Percentiles rank a stretch among this genome's conserved stretches.
phyloP scores from a whole-genome alignment of 2,329 filamentous ascomycete species.

The Colletotrichum sp. region DNA sequence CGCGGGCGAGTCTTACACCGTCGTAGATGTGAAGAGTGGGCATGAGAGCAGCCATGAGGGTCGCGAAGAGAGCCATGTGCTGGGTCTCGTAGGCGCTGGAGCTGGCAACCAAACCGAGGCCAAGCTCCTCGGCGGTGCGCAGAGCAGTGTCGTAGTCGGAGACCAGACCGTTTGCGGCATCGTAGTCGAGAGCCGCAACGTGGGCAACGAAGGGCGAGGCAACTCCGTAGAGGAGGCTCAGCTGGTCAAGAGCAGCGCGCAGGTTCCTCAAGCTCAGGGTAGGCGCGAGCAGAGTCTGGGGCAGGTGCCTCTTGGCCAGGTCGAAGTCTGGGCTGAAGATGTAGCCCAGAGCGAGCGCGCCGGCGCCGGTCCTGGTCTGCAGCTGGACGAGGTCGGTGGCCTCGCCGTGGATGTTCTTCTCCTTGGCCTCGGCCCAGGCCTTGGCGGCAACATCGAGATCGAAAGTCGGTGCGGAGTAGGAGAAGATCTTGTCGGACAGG shows the following conservation, averaged over 20 bases:
- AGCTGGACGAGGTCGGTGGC: conserved; percentile 78
- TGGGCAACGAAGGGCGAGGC: conserved; percentile 94
- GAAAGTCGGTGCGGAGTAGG: conserved; percentile 93
- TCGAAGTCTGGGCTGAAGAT: conserved; percentile 98
- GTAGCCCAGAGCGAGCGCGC: conserved; percentile 91
- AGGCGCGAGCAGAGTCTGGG: conserved; percentile 88
- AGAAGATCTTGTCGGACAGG: conserved; percentile 96
- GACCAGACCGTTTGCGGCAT: conserved; percentile 71
- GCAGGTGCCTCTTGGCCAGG: conserved; percentile 85
- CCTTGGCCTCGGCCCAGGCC: conserved; percentile 72
- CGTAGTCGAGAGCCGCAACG: conserved; percentile 89
- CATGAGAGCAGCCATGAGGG: conserved; percentile 76
- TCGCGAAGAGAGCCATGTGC: conserved; percentile 92
- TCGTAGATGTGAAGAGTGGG: conserved; percentile 92
- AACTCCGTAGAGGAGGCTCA: conserved; percentile 88
- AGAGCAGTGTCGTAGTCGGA: conserved; percentile 86
- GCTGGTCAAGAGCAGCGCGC: conserved; percentile 85
- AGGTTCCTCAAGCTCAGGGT: conserved; percentile 82
- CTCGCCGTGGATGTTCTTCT: conserved; percentile 83
- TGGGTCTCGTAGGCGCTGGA: conserved; percentile 89
- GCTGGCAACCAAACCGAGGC: conserved; percentile 84
- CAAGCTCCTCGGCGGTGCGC: conserved; percentile 85
- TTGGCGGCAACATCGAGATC: conserved; percentile 85
- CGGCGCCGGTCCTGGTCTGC: conserved; percentile 88
- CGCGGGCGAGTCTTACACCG: conserved; percentile 80